Conservation (phyloP, 2,329 filamentous ascomycete species). For the Pseudogymnoascus sp. region DNA sequence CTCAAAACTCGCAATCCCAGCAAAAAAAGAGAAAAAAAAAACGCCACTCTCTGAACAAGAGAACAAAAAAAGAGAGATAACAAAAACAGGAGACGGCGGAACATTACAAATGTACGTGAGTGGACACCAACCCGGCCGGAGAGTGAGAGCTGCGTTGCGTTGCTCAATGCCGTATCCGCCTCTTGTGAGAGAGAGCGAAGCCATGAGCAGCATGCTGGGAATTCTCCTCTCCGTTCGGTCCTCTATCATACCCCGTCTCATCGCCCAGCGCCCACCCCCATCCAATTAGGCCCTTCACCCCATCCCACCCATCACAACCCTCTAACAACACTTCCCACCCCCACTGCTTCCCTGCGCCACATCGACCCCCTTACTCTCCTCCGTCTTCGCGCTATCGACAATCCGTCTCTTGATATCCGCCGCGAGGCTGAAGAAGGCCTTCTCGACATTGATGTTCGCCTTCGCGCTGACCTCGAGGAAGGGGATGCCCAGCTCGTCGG, state of each 20-base stretch:
- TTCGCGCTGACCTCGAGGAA: conserved; percentile 99
- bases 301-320: background rate
- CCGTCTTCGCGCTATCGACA: conserved; percentile 81
- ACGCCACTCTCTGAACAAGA: background rate
- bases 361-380: conserved; percentile 59
- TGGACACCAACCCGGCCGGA: background rate
- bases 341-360: conserved; percentile 56
- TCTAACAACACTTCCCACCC: conserved; percentile 73
- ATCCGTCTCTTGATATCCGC: conserved; percentile 97
- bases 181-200: background rate
- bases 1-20: background rate
- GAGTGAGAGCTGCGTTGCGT: background rate
- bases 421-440: conserved; percentile 93
- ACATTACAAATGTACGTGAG: conserved; percentile 4
- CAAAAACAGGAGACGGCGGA: conserved; percentile 4
- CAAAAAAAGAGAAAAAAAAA: background rate
- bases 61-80: background rate
- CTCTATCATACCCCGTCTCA: background rate
- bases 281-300: conserved; percentile 1
- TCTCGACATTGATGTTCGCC: conserved; percentile 99
- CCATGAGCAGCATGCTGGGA: background rate
- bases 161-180: background rate
- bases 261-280: background rate
- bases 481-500: conserved; percentile 91
- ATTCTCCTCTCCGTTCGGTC: background rate